Evolutionary conservation across 2,329 filamentous ascomycete species (phyloP), one percentile per base, ranked within the genome.

Genomic region (Coniochaeta ligniaria): DNA sequence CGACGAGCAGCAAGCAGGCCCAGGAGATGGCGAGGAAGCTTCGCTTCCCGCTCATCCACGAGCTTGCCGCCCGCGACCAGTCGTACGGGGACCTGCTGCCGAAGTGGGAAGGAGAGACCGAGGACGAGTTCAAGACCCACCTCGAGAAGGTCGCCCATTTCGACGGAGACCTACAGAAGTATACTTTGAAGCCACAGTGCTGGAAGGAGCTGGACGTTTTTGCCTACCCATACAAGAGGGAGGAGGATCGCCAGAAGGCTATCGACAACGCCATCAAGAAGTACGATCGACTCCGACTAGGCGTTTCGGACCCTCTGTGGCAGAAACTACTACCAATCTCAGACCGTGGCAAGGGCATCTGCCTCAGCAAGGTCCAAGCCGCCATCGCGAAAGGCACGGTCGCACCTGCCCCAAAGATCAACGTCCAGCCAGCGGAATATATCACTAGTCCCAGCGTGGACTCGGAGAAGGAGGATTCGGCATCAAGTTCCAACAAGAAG

Each of bases 191-290:
- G 63, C 84, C 83, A 72, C 73, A 76, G 26, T 83, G 79, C 63
- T 88, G 81, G 80, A 86, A 81, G 70, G 85, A 88, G 64, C 76
- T 88, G 16, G 84, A 88, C 65, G 82, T 87, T 24, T 88, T 82
- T 79, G 81, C 78, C 61, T 86, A 86, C 69, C 74, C 81, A 31
- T 88, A 88, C 67, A 74, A 76, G 52, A 76, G 71, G 41, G 72
- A 78, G 20, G 78, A 81, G 35, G 79, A 85, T 62, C 81, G 85
- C 33, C 77, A 91, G 69, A 74, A 79, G 66, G 80, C 83, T 63
- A 81, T 88, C 69, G 78, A 89, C 72, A 80, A 86, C 65, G 85
- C 85, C 16, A 78, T 86, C 61, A 80, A 76, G 62, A 75, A 80
- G 59, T 88, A 82, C 64, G 85, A 88, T 70, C 83, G 81, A 69